Evolutionary conservation across 2,329 filamentous ascomycete genomes (phyloP).

Genomic region (Dactylellina sp.): DNA sequence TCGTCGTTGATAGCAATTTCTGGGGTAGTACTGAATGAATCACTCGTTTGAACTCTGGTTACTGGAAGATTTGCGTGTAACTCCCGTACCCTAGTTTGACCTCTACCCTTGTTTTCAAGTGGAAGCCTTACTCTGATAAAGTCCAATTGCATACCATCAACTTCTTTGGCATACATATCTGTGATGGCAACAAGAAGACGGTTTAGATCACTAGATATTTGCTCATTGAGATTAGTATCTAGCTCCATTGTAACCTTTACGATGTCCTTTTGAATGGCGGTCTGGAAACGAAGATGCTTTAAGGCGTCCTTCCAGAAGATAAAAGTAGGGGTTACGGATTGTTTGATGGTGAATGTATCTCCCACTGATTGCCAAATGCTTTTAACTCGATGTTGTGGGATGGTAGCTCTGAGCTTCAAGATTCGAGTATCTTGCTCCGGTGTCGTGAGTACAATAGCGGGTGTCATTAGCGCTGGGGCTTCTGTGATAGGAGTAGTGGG

Average conservation of each 20-base stretch:
- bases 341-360: neutral
- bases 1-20: neutral
- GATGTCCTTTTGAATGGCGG: neutral
- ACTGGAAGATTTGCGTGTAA: neutral
- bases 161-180: conserved; percentile 37
- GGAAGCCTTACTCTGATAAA: conserved; percentile 32
- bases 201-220: conserved; percentile 30
- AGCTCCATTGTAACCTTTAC: conserved; percentile 15
- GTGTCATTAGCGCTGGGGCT: neutral
- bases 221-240: conserved; percentile 36
- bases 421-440: conserved; percentile 33
- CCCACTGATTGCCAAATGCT: conserved; percentile 8
- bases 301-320: conserved; percentile 52
- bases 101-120: neutral
- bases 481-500: neutral
- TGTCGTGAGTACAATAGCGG: conserved; percentile 38
- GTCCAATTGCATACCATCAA: conserved; percentile 44
- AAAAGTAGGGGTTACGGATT: conserved; percentile 21
- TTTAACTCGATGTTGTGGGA: conserved; percentile 15
- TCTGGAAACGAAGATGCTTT: conserved; percentile 27
- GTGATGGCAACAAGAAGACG: conserved; percentile 22
- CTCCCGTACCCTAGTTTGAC: neutral
- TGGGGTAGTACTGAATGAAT: conserved; percentile 9
- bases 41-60: neutral
- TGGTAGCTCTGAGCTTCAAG: conserved; percentile 15